phyloP scores from a whole-genome alignment of 2,329 filamentous ascomycete genomes.

The Aspergillus proliferans region DNA sequence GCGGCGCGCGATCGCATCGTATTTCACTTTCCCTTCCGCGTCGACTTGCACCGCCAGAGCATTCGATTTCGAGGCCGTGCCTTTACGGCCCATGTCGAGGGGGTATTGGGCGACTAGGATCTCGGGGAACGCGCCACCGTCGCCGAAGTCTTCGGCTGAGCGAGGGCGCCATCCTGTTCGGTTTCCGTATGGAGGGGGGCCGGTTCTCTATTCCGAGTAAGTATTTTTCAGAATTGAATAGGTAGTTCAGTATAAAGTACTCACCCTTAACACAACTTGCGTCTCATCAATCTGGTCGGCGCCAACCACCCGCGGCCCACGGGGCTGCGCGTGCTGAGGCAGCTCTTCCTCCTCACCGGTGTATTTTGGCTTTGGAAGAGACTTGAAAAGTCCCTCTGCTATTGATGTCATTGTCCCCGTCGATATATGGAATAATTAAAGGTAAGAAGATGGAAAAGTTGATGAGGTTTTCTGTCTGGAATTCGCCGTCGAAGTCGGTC shows the following conservation, averaged over 20 bases:
- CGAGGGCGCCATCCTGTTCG: slow-evolving; percentile 87
- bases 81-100: slow-evolving; percentile 85
- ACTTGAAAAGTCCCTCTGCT: slow-evolving; percentile 65
- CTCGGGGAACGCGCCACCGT: slow-evolving; percentile 94
- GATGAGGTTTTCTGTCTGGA: slow-evolving; percentile 3
- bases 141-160: slow-evolving; percentile 82
- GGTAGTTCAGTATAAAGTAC: slow-evolving; percentile 12
- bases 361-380: slow-evolving; percentile 85
- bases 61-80: slow-evolving; percentile 63
- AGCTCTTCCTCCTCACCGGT: slow-evolving; percentile 82
- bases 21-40: slow-evolving; percentile 86
- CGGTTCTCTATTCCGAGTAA: slow-evolving; percentile 53
- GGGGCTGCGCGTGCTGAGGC: slow-evolving; percentile 63
- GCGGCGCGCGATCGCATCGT: slow-evolving; percentile 86
- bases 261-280: slow-evolving; percentile 72
- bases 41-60: slow-evolving; percentile 91
- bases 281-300: slow-evolving; percentile 74
- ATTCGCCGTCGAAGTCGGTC: slow-evolving; percentile 1
- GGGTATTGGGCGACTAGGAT: slow-evolving; percentile 92
- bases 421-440: slow-evolving; percentile 11
- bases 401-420: slow-evolving; percentile 56
- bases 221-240: neutral
- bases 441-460: slow-evolving; percentile 9
- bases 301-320: slow-evolving; percentile 75
- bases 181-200: slow-evolving; percentile 82